Conservation (phyloP, 2,329 filamentous ascomycete species). For the Nemania sp. region DNA sequence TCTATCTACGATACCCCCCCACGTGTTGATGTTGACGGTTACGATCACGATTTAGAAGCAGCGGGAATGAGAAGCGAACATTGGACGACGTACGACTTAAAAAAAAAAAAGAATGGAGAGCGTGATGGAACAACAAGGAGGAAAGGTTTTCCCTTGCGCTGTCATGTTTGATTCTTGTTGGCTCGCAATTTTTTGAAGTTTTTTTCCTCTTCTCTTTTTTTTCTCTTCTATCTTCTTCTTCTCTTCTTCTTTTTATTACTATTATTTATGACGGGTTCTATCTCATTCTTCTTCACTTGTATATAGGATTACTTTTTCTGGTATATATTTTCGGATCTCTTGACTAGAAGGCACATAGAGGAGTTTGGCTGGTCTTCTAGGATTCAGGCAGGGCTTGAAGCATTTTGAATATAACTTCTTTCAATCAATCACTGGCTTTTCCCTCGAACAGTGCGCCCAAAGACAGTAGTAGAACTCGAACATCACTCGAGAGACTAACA, state of each 20-base stretch:
- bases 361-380: conserved; percentile 11
- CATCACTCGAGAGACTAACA: neutral
- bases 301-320: conserved; percentile 3
- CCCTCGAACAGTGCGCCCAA: neutral
- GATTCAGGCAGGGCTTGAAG: conserved; percentile 3
- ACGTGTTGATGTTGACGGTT: conserved; percentile 11
- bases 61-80: neutral
- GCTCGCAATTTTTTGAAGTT: too few species aligned
- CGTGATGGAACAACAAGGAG: neutral
- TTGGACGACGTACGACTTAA: neutral
- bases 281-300: neutral
- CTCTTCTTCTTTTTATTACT: too few species aligned
- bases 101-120: neutral
- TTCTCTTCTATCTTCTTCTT: neutral
- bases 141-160: neutral
- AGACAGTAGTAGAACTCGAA: neutral
- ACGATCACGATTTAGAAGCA: neutral
- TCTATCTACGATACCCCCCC: conserved; percentile 22
- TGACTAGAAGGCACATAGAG: conserved; percentile 24
- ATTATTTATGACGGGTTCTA: neutral
- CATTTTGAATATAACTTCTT: conserved; percentile 13
- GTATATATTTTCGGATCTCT: conserved; percentile 22
- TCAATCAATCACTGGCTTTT: neutral
- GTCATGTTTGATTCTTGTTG: neutral
- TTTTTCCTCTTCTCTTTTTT: too few species aligned